These are phyloP conservation scores for Neurospora sp. DNA, from an alignment of 495 filamentous ascomycete genomes.

Conservation along the genomic window DNA sequence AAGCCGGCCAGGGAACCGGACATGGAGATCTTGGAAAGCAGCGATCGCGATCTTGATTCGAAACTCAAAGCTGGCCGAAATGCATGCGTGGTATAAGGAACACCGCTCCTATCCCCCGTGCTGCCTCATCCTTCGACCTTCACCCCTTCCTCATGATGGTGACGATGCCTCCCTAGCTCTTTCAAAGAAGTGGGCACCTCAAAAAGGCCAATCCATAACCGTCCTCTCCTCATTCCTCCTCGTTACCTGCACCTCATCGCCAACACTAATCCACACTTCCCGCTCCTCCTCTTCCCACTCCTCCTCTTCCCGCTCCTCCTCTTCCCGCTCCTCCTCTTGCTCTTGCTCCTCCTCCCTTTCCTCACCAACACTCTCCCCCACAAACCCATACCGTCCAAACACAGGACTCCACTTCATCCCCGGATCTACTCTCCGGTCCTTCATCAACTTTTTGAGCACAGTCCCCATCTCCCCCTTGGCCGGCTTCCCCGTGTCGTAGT, in stretches of 20 bases:
- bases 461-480: slow-evolving; percentile 52
- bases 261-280: slow-evolving; percentile 33
- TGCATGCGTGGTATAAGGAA: too few species aligned
- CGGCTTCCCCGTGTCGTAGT: slow-evolving; percentile 63
- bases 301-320: slow-evolving; percentile 27
- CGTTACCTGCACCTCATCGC: slow-evolving; percentile 58
- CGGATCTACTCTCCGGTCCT: slow-evolving; percentile 64
- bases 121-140: too few species aligned
- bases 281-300: slow-evolving; percentile 22
- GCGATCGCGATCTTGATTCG: too few species aligned
- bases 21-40: too few species aligned
- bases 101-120: too few species aligned
- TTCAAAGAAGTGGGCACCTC: not conserved
- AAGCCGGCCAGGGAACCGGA: too few species aligned
- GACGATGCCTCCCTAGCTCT: too few species aligned
- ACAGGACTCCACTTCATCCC: slow-evolving; percentile 68
- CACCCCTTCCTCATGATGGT: too few species aligned
- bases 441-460: slow-evolving; percentile 67
- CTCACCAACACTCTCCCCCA: slow-evolving; percentile 31
- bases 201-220: slow-evolving; percentile 35
- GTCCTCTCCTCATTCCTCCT: slow-evolving; percentile 48
- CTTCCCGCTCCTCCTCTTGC: slow-evolving; percentile 20
- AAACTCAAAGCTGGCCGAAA: too few species aligned
- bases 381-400: slow-evolving; percentile 75
- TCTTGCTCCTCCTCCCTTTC: slow-evolving; percentile 31